Evolutionary conservation across 2,329 filamentous ascomycete species (phyloP).

Genomic region (Ceratocystiopsis brevicomis): DNA sequence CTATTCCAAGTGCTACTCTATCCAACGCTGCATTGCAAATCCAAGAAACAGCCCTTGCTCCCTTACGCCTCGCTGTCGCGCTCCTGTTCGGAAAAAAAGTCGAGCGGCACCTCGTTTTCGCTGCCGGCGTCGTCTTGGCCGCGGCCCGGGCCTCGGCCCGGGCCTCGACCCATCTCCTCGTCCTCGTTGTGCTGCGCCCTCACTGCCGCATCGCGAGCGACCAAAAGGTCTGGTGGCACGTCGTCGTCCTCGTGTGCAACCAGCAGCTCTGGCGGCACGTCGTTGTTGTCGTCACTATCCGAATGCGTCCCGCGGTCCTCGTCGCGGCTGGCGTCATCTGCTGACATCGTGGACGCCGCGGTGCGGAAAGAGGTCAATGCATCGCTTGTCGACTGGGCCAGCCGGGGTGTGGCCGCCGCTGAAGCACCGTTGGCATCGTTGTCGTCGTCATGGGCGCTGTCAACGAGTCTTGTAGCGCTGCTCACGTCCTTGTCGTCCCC

Average conservation of each 20-base stretch:
- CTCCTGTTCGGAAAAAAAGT: slow-evolving; percentile 30
- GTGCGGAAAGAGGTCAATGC: background rate
- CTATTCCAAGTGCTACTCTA: no score
- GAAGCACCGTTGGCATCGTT: background rate
- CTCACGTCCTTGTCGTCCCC: slow-evolving; percentile 10
- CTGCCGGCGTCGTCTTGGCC: slow-evolving; percentile 16
- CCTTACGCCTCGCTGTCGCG: background rate
- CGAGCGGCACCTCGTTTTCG: slow-evolving; percentile 30
- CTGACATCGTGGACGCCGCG: background rate
- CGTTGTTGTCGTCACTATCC: slow-evolving; percentile 19
- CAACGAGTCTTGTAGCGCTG: no score
- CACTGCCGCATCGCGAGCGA: slow-evolving; percentile 10
- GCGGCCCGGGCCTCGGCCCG: background rate
- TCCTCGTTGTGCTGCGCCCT: slow-evolving; percentile 13
- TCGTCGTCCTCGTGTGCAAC: slow-evolving; percentile 21
- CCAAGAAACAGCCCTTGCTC: no score
- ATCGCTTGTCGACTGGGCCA: background rate
- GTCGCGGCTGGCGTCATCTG: background rate
- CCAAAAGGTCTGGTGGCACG: slow-evolving; percentile 23
- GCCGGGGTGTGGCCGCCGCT: background rate
- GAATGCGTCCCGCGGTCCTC: slow-evolving; percentile 5
- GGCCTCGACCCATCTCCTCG: slow-evolving; percentile 8
- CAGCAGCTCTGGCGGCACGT: slow-evolving; percentile 23
- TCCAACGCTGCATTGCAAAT: no score
- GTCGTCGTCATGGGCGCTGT: background rate